Evolutionary conservation across 306 rosid species (phyloP).

Genomic region (Medicago lupulina): DNA sequence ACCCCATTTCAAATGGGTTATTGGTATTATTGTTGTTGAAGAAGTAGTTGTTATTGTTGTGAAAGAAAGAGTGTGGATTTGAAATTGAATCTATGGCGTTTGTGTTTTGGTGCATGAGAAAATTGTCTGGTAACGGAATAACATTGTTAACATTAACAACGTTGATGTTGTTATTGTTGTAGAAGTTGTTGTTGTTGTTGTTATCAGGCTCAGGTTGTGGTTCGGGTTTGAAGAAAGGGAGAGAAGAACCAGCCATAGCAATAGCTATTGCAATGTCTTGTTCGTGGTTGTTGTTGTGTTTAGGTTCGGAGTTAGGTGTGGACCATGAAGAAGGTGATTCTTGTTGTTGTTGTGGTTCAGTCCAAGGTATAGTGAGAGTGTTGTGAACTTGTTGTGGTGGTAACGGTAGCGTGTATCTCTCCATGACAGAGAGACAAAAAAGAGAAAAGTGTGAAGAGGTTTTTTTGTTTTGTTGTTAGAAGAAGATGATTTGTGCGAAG

Average conservation of each 20-base stretch:
- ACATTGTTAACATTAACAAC: neutral
- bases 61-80: conserved; percentile 55
- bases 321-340: conserved; percentile 57
- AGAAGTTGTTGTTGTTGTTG: neutral
- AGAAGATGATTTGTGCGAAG: conserved; percentile 13
- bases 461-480: conserved; percentile 31
- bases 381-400: conserved; percentile 37
- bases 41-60: conserved; percentile 7
- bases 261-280: conserved; percentile 39
- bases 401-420: conserved; percentile 48
- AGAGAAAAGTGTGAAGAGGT: conserved; percentile 23
- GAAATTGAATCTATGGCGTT: conserved; percentile 44
- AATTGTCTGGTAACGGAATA: conserved; percentile 14
- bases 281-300: conserved; percentile 16
- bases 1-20: conserved; percentile 60
- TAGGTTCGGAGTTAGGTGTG: conserved; percentile 45
- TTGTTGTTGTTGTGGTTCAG: conserved; percentile 51
- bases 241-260: conserved; percentile 49
- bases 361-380: conserved; percentile 54
- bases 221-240: conserved; percentile 78
- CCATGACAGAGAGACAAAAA: conserved; percentile 34
- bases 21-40: neutral
- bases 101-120: conserved; percentile 53
- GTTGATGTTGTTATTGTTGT: neutral
- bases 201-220: conserved; percentile 67